Evolutionary conservation across 2,329 filamentous ascomycete species (phyloP).

Genomic region (Nigrospora oryzae): DNA sequence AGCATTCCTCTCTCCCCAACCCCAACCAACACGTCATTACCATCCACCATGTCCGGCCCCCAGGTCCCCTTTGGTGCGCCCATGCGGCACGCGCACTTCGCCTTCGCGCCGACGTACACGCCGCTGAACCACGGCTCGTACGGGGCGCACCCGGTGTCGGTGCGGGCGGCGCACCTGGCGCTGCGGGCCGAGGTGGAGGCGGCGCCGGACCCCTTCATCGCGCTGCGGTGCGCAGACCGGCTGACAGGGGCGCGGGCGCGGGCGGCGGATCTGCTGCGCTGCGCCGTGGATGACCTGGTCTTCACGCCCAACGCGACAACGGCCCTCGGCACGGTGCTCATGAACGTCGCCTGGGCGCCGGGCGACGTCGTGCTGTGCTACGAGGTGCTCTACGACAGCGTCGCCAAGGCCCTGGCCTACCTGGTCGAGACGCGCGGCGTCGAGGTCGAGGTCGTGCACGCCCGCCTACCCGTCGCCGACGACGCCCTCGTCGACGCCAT

Average conservation of each 20-base stretch:
- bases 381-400: slow-evolving; percentile 52
- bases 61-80: slow-evolving; percentile 16
- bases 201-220: slow-evolving; percentile 20
- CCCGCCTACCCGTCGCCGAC: slow-evolving; percentile 45
- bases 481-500: slow-evolving; percentile 43
- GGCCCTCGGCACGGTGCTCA: slow-evolving; percentile 53
- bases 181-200: slow-evolving; percentile 14
- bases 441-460: slow-evolving; percentile 33
- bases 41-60: neutral
- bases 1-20: too few species aligned
- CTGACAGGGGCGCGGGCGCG: slow-evolving; percentile 10
- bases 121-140: slow-evolving; percentile 22
- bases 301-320: slow-evolving; percentile 61
- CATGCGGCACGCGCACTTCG: slow-evolving; percentile 20
- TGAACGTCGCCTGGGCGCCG: slow-evolving; percentile 43
- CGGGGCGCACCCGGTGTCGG: slow-evolving; percentile 13
- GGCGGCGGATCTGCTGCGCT: slow-evolving; percentile 9
- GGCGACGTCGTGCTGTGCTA: slow-evolving; percentile 58
- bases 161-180: slow-evolving; percentile 11
- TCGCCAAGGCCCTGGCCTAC: slow-evolving; percentile 49
- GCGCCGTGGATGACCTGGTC: slow-evolving; percentile 27
- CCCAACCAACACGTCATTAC: too few species aligned
- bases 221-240: slow-evolving; percentile 12
- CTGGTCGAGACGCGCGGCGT: slow-evolving; percentile 34
- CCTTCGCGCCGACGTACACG: slow-evolving; percentile 16